Base-by-base conservation (phyloP, 2,329 filamentous ascomycete species). In the Dryadomyces quercivorus region DNA sequence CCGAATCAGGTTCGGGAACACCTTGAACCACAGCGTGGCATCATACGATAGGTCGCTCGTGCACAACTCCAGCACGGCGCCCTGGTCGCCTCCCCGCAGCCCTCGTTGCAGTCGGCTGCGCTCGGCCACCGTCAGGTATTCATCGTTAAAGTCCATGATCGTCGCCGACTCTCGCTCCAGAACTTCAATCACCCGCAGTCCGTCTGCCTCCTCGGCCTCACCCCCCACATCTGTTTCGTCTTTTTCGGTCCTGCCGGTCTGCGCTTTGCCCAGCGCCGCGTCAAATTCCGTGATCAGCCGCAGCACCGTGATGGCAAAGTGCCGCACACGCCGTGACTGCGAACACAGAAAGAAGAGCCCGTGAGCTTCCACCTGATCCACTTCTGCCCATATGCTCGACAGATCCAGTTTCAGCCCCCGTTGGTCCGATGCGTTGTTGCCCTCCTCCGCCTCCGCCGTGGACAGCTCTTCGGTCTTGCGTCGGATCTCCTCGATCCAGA, bases 401-500 rank as follows among this genome's bases (percentile, higher is more conserved):
- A 95, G 71, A 68, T 96, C 91, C 34, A 96, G 78, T 57, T 89
- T 86, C 56, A 88, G 72, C 13, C 82, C 87, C 54, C 88, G 77
- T 60, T 81, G 88, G 43, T 86, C 86, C 13, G 22, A 6, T 20
- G 22, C 22, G 47, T 13, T 26, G 44, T 22, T 34, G 21, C 5
- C 50, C 13, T 42, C 36, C 16, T 31, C 6, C 21, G 40, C 31
- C n/a, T 88, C 84, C 1, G 80, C 73, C 6, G 80, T 77, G 8
- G 82, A 48, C 40, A 59, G 85, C 57, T 90, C 87, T 60, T 82
- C 85, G 2, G 84, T 87, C 64, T 93, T 95, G 59, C 86, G 83
- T 64, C 87, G 86, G 58, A 98, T 94, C 64, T 97, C 92, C 58
- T 96, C 91, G 52, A 96, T 95, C 94, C 94, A 98, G 43, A 98